Base-by-base conservation (phyloP, 208 protist species). In the Leptomonas seymouri region DNA sequence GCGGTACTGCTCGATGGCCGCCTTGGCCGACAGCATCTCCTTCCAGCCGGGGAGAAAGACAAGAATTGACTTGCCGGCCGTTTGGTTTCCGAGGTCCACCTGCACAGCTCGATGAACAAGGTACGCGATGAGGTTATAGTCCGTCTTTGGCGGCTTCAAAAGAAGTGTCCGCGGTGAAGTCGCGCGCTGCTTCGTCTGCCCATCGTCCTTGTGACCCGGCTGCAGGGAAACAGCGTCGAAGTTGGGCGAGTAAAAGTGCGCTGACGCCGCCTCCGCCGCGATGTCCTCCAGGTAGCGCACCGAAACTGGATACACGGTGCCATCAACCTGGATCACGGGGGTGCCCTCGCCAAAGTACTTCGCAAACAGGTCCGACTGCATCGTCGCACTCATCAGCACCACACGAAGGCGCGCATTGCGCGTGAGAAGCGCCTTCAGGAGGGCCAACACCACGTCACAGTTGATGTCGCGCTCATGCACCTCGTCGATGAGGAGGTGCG, bases 31-130 rank as follows among this genome's bases (percentile, higher is more conserved):
- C 80, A 82, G 12, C 50, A 99, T 97, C 60, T 99, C 99, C 73
- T 98, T 93, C 90, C 98, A 98, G 41, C 99, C 99, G 1, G 99
- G 99, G 2, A 99, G 84, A 75, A 99, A 99, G 1, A 99, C 77
- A 11, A 99, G 91, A 59, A 99, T 97, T 60, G 99, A 99, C 67
- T 93, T 93, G n/a, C 82, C 85, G 8, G 44, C 48, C 2, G 67
- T 54, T 5, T 81, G 64, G 27, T 79, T 70, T 21, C 64, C 20
- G 67, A 93, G 67, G 74, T 95, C 81, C 6, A 69, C 64, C 16
- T 55, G 50, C 16, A 90, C 70, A 39, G 81, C 80, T 56, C 70
- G 65, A 42, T 87, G 70, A 30, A 94, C 77, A 21, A 94, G 84
- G 56, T 81, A 85, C 46, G 91, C 87, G 28, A 96, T 74, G 45